A percentile compares a stretch with the other conserved stretches of the same genome.
These are phyloP conservation scores for Dactylonectria estremocensis DNA, from an alignment of 2,329 filamentous ascomycete genomes.

Conservation along the genomic window DNA sequence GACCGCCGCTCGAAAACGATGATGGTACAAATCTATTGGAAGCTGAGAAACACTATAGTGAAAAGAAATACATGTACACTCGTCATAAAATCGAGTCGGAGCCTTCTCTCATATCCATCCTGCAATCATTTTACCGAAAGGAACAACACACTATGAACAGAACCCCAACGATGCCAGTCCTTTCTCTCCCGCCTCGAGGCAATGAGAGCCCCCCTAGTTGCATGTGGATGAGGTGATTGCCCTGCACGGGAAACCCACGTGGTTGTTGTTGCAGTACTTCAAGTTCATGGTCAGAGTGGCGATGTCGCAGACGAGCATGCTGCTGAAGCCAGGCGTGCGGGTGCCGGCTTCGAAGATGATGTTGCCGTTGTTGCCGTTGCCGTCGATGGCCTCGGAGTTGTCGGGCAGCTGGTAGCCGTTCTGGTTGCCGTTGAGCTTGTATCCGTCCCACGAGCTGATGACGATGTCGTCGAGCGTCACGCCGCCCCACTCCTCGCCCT, in stretches of 20 bases:
- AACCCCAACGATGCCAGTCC: neutral
- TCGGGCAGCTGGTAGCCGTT: constrained; percentile 13
- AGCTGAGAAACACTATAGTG: too few species aligned
- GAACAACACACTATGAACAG: too few species aligned
- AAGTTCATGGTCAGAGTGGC: neutral
- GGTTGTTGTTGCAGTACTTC: constrained; percentile 11
- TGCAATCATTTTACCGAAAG: neutral
- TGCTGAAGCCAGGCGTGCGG: constrained; percentile 15
- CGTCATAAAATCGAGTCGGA: neutral
- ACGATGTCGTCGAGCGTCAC: constrained; percentile 18
- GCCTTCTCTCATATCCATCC: too few species aligned
- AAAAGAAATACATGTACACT: neutral
- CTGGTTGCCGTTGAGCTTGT: constrained; percentile 19
- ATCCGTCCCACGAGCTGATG: constrained; percentile 20
- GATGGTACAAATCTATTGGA: too few species aligned
- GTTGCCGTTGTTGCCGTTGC: constrained; percentile 4
- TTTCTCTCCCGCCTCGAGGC: neutral
- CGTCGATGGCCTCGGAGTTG: constrained; percentile 9
- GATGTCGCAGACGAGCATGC: constrained; percentile 11
- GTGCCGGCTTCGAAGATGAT: constrained; percentile 15
- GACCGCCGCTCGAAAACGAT: too few species aligned
- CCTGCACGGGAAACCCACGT: constrained; percentile 11
- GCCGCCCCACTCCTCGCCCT: constrained; percentile 10
- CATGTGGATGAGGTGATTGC: neutral
- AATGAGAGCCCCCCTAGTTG: neutral